phyloP scores from a whole-genome alignment of 179 eudicot genomes.

The Silene noctiflora region DNA sequence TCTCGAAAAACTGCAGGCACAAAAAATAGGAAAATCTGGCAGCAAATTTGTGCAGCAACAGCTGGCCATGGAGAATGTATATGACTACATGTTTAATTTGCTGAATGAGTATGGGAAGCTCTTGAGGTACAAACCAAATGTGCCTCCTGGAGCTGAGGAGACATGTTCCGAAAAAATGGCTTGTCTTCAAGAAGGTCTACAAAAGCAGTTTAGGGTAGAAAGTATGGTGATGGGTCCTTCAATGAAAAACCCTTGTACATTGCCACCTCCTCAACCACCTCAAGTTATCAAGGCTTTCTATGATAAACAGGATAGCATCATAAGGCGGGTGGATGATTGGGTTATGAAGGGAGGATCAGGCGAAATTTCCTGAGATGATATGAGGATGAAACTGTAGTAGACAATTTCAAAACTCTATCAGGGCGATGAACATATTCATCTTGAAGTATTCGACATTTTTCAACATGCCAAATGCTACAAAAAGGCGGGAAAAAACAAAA shows the following conservation, averaged over 20 bases:
- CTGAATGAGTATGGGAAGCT: constrained; percentile 53
- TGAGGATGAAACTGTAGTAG: not conserved
- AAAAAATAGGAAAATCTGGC: constrained; percentile 41
- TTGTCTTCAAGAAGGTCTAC: constrained; percentile 34
- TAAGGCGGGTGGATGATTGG: constrained; percentile 39
- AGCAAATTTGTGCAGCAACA: constrained; percentile 44
- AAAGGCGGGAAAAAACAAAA: too few species aligned
- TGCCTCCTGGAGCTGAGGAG: constrained; percentile 41
- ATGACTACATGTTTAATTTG: constrained; percentile 60
- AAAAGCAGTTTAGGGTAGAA: constrained; percentile 37
- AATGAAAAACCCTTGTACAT: constrained; percentile 34
- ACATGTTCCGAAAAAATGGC: constrained; percentile 45
- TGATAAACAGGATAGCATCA: constrained; percentile 28
- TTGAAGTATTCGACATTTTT: not conserved
- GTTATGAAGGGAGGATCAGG: constrained; percentile 23
- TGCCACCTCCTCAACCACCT: constrained; percentile 42
- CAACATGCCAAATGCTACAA: not conserved
- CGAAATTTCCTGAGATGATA: not conserved
- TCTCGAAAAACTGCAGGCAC: constrained; percentile 32
- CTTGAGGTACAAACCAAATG: constrained; percentile 39
- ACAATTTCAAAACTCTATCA: not conserved
- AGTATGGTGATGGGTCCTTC: constrained; percentile 40
- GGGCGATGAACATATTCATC: not conserved
- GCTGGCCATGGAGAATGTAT: constrained; percentile 45
- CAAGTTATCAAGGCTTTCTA: constrained; percentile 28